Conservation (phyloP, 441 rosid species). For the Adansonia madagascariensis region DNA sequence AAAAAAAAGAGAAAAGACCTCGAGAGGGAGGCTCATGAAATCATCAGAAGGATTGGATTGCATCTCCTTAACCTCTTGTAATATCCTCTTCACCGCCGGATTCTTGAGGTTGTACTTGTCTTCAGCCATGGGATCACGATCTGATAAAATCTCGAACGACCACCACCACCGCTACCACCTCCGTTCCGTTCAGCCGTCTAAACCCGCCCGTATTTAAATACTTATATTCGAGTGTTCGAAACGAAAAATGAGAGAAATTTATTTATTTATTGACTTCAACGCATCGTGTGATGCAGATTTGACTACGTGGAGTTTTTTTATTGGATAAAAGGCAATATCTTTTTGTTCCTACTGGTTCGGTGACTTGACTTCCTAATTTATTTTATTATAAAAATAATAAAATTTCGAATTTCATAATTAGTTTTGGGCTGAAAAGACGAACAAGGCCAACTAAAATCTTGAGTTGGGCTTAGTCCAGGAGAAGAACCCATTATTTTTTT, state of each 20-base stretch:
- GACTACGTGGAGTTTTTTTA: slow-evolving; percentile 32
- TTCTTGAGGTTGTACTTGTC: slow-evolving; percentile 88
- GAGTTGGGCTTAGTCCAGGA: neutral
- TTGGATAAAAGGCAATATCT: slow-evolving; percentile 24
- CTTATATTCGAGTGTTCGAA: neutral
- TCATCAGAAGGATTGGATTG: slow-evolving; percentile 97
- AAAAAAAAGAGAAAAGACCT: slow-evolving; percentile 44
- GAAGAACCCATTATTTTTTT: neutral
- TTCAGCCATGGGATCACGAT: slow-evolving; percentile 68
- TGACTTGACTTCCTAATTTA: neutral
- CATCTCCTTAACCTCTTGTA: slow-evolving; percentile 99
- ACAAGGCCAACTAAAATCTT: neutral
- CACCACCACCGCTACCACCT: slow-evolving; percentile 25
- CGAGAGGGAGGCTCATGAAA: slow-evolving; percentile 96
- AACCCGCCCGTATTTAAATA: neutral
- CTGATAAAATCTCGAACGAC: slow-evolving; percentile 30
- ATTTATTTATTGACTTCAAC: slow-evolving; percentile 18
- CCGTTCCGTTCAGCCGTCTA: slow-evolving; percentile 28
- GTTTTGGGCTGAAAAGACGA: neutral
- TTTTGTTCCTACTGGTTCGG: neutral
- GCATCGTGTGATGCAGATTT: slow-evolving; percentile 24
- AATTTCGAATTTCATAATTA: neutral
- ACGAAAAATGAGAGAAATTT: neutral
- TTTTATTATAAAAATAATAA: neutral
- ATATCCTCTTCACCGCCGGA: slow-evolving; percentile 95